phyloP scores from a whole-genome alignment of 2,329 filamentous ascomycete species.

The Fusarium drepaniforme region DNA sequence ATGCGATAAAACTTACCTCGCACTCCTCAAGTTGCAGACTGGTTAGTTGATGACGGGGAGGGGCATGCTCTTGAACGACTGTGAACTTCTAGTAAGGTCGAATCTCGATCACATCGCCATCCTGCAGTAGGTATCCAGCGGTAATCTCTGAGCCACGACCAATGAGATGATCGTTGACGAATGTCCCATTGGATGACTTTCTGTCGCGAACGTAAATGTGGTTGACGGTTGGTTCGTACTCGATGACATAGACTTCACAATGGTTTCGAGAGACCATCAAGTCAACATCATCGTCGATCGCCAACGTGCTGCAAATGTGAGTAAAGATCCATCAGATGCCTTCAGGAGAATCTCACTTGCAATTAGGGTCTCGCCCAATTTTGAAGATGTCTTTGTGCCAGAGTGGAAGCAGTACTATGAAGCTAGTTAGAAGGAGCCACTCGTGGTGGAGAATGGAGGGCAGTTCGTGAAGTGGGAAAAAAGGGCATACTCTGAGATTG shows the following conservation, averaged over 20 bases:
- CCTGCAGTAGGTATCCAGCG: slow-evolving; percentile 60
- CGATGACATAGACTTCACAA: slow-evolving; percentile 66
- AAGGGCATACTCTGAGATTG: slow-evolving; percentile 43
- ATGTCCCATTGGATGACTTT: slow-evolving; percentile 66
- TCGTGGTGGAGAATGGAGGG: slow-evolving; percentile 8
- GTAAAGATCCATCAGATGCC: not conserved
- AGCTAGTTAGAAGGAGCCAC: slow-evolving; percentile 25
- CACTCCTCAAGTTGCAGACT: slow-evolving; percentile 49
- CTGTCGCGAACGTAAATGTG: slow-evolving; percentile 69
- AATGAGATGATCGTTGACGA: slow-evolving; percentile 61
- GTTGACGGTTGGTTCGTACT: slow-evolving; percentile 58
- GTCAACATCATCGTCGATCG: slow-evolving; percentile 52
- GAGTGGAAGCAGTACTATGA: slow-evolving; percentile 45
- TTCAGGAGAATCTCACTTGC: slow-evolving; percentile 45
- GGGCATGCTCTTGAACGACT: slow-evolving; percentile 46
- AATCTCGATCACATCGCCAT: slow-evolving; percentile 63
- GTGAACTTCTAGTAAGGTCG: slow-evolving; percentile 54
- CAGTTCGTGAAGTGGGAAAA: slow-evolving; percentile 7
- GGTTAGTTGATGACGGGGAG: slow-evolving; percentile 43
- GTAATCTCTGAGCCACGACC: slow-evolving; percentile 54
- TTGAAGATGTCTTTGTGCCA: slow-evolving; percentile 49
- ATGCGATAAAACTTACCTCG: slow-evolving; percentile 40
- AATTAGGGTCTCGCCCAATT: slow-evolving; percentile 50
- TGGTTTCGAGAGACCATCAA: slow-evolving; percentile 64
- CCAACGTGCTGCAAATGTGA: slow-evolving; percentile 49